Evolutionary conservation across 1,284 basidiomycete genomes (phyloP).

Genomic region (Wallemia mellicola): DNA sequence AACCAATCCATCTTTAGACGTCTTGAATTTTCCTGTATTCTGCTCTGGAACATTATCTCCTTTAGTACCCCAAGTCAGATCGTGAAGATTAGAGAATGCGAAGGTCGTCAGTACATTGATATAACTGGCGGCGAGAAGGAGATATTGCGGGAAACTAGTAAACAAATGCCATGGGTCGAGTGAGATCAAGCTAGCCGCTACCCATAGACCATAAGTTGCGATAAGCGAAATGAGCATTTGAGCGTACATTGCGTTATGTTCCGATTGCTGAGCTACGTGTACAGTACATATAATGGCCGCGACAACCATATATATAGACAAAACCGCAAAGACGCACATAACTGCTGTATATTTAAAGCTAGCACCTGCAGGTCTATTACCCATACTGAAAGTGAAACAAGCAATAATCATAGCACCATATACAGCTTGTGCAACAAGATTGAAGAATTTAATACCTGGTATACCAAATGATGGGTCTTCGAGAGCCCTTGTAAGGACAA

Average conservation of each 20-base stretch:
- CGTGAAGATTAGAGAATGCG: conserved; percentile 5
- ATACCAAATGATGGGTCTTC: neutral
- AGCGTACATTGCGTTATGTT: conserved; percentile 29
- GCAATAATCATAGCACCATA: conserved; percentile 58
- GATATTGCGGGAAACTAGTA: conserved; percentile 65
- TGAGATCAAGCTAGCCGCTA: conserved; percentile 46
- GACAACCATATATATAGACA: conserved; percentile 30
- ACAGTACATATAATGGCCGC: conserved; percentile 45
- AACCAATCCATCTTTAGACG: neutral
- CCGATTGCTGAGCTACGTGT: conserved; percentile 29
- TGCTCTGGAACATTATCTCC: neutral
- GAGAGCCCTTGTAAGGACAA: conserved; percentile 18
- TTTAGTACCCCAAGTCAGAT: neutral
- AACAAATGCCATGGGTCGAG: conserved; percentile 82
- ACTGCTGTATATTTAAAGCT: conserved; percentile 59
- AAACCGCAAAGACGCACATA: conserved; percentile 38
- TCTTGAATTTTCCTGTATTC: neutral
- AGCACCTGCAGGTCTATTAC: conserved; percentile 70
- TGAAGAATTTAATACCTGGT: conserved; percentile 2
- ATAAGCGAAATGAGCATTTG: conserved; percentile 55
- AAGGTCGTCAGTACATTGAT: conserved; percentile 37
- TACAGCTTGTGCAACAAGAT: conserved; percentile 28
- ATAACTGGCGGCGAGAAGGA: conserved; percentile 62
- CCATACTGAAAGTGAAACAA: conserved; percentile 85
- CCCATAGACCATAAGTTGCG: conserved; percentile 25